Percentiles rank a stretch among this genome's conserved stretches.
phyloP scores from a whole-genome alignment of 2,329 filamentous ascomycete species.

The Monilinia fructicola region DNA sequence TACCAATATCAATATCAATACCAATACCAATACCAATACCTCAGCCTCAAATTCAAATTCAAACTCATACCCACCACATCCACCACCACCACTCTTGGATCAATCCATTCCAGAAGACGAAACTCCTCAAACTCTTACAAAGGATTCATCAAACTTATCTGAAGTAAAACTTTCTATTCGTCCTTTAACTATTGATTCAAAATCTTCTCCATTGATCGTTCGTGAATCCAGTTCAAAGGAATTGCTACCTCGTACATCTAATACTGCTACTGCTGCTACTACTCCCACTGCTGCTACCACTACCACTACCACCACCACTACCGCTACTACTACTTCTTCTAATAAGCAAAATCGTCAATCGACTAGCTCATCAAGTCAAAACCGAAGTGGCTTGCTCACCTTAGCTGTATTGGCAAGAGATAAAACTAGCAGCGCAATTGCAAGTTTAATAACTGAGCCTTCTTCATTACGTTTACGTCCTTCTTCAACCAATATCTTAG shows the following conservation, averaged over 20 bases:
- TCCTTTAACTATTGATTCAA: constrained; percentile 10
- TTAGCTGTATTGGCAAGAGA: constrained; percentile 40
- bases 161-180: neutral
- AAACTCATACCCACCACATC: neutral
- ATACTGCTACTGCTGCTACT: neutral
- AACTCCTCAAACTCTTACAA: neutral
- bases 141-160: neutral
- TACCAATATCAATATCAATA: too few species aligned
- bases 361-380: constrained; percentile 32
- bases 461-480: constrained; percentile 31
- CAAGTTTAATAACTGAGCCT: constrained; percentile 37
- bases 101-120: constrained; percentile 10
- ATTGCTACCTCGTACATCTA: constrained; percentile 23
- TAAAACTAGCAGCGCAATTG: constrained; percentile 39
- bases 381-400: constrained; percentile 35
- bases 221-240: constrained; percentile 13
- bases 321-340: neutral
- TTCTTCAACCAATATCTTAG: constrained; percentile 32
- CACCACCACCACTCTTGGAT: constrained; percentile 8
- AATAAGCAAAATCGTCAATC: constrained; percentile 34
- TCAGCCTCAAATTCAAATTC: neutral
- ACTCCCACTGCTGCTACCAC: too few species aligned
- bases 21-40: neutral
- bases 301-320: too few species aligned
- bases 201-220: constrained; percentile 18